Evolutionary conservation across 2,329 filamentous ascomycete genomes (phyloP).

Genomic region (Alternaria angustiovoidea): DNA sequence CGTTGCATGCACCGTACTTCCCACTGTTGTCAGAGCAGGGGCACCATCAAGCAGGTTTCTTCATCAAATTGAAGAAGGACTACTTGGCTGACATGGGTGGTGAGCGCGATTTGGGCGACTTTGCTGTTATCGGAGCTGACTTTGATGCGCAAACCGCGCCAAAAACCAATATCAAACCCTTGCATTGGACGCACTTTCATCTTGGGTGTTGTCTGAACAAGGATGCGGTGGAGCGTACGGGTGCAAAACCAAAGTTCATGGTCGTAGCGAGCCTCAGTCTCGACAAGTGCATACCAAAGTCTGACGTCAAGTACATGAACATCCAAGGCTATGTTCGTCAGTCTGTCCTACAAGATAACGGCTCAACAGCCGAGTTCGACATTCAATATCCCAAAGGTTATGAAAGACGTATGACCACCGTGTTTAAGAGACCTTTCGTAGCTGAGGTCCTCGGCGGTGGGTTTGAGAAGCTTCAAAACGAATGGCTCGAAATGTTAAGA

Average conservation of each 20-base stretch:
- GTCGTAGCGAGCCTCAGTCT: constrained; percentile 66
- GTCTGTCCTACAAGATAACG: constrained; percentile 31
- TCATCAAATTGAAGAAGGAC: constrained; percentile 91
- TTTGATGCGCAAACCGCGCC: constrained; percentile 72
- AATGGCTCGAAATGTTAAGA: constrained; percentile 75
- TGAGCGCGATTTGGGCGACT: constrained; percentile 70
- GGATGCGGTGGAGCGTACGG: constrained; percentile 62
- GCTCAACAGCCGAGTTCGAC: constrained; percentile 32
- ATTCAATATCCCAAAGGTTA: constrained; percentile 29
- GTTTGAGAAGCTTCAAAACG: constrained; percentile 76
- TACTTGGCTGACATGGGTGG: constrained; percentile 82
- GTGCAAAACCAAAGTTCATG: constrained; percentile 67
- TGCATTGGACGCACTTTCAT: constrained; percentile 82
- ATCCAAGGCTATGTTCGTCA: constrained; percentile 50
- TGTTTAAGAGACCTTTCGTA: constrained; percentile 76
- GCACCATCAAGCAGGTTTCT: constrained; percentile 52
- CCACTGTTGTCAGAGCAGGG: constrained; percentile 37
- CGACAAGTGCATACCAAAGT: constrained; percentile 56
- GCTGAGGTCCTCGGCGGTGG: constrained; percentile 83
- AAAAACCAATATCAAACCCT: constrained; percentile 60
- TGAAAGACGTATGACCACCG: constrained; percentile 51
- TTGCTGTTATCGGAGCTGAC: constrained; percentile 78
- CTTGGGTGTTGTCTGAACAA: constrained; percentile 79
- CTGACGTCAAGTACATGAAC: constrained; percentile 56
- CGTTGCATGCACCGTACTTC: constrained; percentile 78